Percentiles rank a stretch among this genome's conserved stretches.
These are phyloP conservation scores for Paramecium biaurelia DNA, from an alignment of 73 alveolate genomes.

Conservation along the genomic window DNA sequence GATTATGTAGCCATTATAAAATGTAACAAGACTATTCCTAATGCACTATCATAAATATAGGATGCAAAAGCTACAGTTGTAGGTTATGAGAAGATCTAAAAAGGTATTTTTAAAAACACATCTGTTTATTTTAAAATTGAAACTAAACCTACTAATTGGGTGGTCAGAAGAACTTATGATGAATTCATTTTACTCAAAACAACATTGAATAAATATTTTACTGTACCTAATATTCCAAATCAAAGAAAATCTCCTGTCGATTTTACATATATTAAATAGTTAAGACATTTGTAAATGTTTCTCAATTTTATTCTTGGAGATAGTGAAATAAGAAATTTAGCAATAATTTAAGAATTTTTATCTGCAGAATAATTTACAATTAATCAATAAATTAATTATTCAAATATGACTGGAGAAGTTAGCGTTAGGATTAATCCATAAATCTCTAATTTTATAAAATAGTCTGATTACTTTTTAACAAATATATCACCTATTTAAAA, in stretches of 20 bases:
- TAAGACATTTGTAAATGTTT: conserved; percentile 4
- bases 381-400: not conserved
- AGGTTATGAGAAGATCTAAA: not conserved
- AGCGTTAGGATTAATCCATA: not conserved
- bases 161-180: conserved; percentile 3
- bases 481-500: not conserved
- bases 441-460: not conserved
- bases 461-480: not conserved
- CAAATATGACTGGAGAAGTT: not conserved
- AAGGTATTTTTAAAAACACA: not conserved
- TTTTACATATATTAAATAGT: not conserved
- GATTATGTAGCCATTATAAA: not conserved
- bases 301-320: not conserved
- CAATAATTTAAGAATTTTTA: not conserved
- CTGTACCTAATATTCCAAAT: not conserved
- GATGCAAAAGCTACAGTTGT: not conserved
- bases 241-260: not conserved
- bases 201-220: not conserved
- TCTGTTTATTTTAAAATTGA: not conserved
- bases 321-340: not conserved
- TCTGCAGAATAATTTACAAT: not conserved
- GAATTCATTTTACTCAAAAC: not conserved
- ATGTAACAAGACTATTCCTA: not conserved
- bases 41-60: not conserved
- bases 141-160: conserved; percentile 18